Evolutionary conservation across 2,329 filamentous ascomycete genomes (phyloP).

Genomic region (Ceratocystis lukuohia): DNA sequence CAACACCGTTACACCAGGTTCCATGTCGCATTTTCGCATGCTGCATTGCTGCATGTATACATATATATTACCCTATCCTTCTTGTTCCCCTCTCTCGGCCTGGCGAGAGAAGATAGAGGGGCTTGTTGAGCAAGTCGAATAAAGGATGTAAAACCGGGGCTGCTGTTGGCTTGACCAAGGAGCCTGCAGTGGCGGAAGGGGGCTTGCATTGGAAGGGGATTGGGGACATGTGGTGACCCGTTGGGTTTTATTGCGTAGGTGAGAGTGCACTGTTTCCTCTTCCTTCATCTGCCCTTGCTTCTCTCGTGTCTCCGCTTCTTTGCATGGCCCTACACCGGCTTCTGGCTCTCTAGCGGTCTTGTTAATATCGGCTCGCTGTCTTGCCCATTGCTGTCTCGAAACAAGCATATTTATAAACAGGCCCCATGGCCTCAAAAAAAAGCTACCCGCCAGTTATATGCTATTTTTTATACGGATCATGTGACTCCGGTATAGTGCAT

Average conservation of each 20-base stretch:
- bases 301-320: neutral
- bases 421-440: neutral
- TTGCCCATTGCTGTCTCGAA: no score
- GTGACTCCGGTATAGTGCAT: neutral
- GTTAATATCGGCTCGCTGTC: no score
- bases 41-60: neutral
- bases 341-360: no score
- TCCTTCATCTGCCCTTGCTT: neutral
- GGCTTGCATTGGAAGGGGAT: neutral
- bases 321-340: no score
- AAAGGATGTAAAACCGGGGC: neutral
- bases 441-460: neutral
- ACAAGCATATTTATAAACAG: neutral
- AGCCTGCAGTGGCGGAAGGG: neutral
- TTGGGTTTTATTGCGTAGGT: neutral
- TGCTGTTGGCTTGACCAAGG: neutral
- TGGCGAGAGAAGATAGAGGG: neutral
- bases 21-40: no score
- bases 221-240: conserved; percentile 1
- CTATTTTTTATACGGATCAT: neutral
- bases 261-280: neutral
- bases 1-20: neutral
- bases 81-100: neutral
- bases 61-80: neutral
- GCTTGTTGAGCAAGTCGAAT: neutral